Conservation (phyloP, 495 filamentous ascomycete species). For the Rhizodiscina lignyota region DNA sequence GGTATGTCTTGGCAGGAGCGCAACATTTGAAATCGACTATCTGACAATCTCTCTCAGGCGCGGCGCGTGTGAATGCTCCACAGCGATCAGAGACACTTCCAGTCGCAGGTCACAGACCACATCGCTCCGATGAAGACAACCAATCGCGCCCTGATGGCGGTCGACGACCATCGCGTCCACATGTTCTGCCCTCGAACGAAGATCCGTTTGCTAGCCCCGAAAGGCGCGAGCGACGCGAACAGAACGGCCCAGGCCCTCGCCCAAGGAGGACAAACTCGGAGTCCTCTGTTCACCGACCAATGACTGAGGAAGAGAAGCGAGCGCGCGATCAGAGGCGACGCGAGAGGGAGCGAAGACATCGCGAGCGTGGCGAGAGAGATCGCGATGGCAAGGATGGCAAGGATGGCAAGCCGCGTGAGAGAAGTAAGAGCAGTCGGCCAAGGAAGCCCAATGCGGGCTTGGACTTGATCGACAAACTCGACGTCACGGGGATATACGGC, state of each 20-base stretch:
- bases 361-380: conserved; percentile 50
- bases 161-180: too few relatives aligned
- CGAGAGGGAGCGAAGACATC: conserved; percentile 38
- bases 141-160: too few relatives aligned
- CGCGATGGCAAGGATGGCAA: conserved; percentile 39
- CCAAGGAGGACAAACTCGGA: conserved; percentile 82
- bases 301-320: conserved; percentile 37
- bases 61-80: too few relatives aligned
- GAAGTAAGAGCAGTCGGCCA: conserved; percentile 25
- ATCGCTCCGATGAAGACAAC: too few relatives aligned
- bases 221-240: conserved; percentile 18
- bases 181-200: too few relatives aligned
- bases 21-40: conserved; percentile 1
- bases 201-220: conserved; percentile 31
- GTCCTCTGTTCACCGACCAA: conserved; percentile 60
- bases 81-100: conserved; percentile 14
- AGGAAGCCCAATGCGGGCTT: conserved; percentile 46
- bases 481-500: conserved; percentile 94
- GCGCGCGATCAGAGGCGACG: conserved; percentile 4
- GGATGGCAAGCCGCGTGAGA: conserved; percentile 12
- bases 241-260: too few relatives aligned
- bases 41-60: too few relatives aligned
- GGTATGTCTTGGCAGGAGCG: neutral
- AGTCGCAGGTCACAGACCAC: too few relatives aligned
- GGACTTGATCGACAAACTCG: conserved; percentile 93